Evolutionary conservation across 2,329 filamentous ascomycete genomes (phyloP).

Genomic region (Epichloe sp.): DNA sequence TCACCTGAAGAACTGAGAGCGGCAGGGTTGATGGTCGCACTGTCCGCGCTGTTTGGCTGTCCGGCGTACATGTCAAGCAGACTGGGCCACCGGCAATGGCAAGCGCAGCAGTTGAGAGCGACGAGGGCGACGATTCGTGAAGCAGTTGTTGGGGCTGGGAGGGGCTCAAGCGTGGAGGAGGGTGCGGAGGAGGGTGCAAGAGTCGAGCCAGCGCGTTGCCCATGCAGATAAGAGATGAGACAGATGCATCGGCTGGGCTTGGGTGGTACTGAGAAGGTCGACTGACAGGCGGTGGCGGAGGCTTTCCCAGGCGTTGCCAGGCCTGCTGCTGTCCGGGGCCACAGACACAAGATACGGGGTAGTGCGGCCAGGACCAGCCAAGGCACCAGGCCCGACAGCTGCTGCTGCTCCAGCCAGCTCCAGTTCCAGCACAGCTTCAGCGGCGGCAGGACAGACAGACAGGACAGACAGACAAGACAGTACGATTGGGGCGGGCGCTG

Average conservation of each 20-base stretch:
- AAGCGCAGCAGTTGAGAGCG: conserved; percentile 14
- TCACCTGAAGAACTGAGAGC: conserved; percentile 70
- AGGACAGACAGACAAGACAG: too few species aligned
- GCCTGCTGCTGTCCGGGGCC: too few species aligned
- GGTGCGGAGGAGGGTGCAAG: conserved; percentile 20
- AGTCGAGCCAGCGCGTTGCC: conserved; percentile 29
- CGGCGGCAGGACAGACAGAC: not conserved
- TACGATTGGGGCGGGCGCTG: not conserved
- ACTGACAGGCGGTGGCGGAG: conserved; percentile 7
- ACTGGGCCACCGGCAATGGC: conserved; percentile 12
- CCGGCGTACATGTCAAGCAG: conserved; percentile 24
- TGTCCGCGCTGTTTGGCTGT: conserved; percentile 60
- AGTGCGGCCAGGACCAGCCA: too few species aligned
- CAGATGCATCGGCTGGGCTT: too few species aligned
- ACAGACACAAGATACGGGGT: too few species aligned
- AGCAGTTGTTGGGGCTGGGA: conserved; percentile 38
- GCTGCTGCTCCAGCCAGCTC: too few species aligned
- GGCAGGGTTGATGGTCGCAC: conserved; percentile 83
- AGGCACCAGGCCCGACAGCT: too few species aligned
- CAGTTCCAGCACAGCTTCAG: not conserved
- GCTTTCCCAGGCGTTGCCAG: too few species aligned
- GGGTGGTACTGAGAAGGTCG: not conserved
- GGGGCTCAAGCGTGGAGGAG: conserved; percentile 26
- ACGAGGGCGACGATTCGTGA: conserved; percentile 47
- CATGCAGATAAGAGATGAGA: conserved; percentile 33